Conservation (phyloP, 495 filamentous ascomycete genomes). For the Aspergillus panamensis region DNA sequence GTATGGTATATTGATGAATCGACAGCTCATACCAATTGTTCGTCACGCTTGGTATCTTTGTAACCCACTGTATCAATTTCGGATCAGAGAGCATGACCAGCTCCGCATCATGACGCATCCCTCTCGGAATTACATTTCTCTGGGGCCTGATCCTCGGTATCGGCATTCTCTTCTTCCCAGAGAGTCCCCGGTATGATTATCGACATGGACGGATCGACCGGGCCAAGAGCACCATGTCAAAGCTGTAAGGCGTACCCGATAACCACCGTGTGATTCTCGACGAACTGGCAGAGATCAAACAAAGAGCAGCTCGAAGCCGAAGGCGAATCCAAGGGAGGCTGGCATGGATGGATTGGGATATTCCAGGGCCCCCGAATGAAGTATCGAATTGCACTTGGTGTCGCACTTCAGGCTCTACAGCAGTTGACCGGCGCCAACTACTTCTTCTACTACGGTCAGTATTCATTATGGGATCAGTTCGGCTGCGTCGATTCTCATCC, state of each 20-base stretch:
- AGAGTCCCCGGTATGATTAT: conserved; percentile 69
- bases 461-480: not conserved
- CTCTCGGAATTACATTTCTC: conserved; percentile 72
- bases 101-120: conserved; percentile 67
- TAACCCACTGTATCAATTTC: conserved; percentile 75
- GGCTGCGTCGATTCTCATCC: not conserved
- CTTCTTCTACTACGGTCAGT: conserved; percentile 66
- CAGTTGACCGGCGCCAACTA: conserved; percentile 51
- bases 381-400: conserved; percentile 63
- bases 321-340: conserved; percentile 29
- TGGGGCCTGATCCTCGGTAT: conserved; percentile 67
- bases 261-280: conserved; percentile 53
- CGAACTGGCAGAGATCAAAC: conserved; percentile 60
- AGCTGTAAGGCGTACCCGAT: conserved; percentile 63
- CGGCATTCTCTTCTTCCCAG: conserved; percentile 63
- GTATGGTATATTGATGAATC: not conserved
- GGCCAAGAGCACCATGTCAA: conserved; percentile 45
- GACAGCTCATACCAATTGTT: conserved; percentile 69
- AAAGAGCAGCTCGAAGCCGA: conserved; percentile 52
- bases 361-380: conserved; percentile 65
- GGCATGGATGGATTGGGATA: conserved; percentile 39
- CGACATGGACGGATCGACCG: conserved; percentile 57
- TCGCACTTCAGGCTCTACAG: conserved; percentile 56
- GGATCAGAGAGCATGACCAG: conserved; percentile 52
- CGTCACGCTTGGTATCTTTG: conserved; percentile 80